Evolutionary conservation across 2,329 filamentous ascomycete species (phyloP), one percentile per base, ranked within the genome.

Genomic region (Hypoxylon sp.): DNA sequence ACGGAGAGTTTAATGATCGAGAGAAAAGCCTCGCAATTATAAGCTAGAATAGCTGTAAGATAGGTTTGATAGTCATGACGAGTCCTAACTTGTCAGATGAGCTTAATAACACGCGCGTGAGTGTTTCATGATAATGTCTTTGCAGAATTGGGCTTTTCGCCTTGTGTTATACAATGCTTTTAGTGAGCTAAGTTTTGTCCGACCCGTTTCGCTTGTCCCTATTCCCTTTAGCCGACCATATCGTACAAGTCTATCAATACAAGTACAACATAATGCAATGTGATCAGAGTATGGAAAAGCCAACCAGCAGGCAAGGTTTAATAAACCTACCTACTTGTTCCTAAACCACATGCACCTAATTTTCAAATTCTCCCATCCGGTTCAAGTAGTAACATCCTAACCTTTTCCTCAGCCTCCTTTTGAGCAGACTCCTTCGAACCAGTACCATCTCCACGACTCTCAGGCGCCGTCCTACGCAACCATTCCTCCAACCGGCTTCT

Each of bases 401-500:
- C 70, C 52, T 68, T 73, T 78, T 83, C 63, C 77, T 78, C 56
- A 75, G 67, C 64, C 63, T 78, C 70, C 78, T 82, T 62, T 77
- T 76, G 52, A 76, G 63, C 63, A 59, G 77, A 66, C 14, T 78
- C 71, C 14, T 80, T 78, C 64, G 26, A 31, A 44, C 79, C 79
- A 1, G 39, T 17, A 77, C 78, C 14, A 78, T 78, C 2, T 8
- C 56, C 48, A n/a, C 37, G 9, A 17, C 35, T 33, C 6, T 22
- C 14, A 24, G 62, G 26, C 8, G 65, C 54, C 19, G 85, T 83
- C 73, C 83, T 74, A n/a, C 78, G 75, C 51, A 89, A 72, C 87
- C 86, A 88, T 59, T 80, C 77, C 22, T 76, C 79, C 47, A 89
- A 75, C 72, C 79, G 75, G 8, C 74, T 75, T 67, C 85, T 79